phyloP scores from a whole-genome alignment of 495 filamentous ascomycete genomes.

The Neurospora hispaniola region DNA sequence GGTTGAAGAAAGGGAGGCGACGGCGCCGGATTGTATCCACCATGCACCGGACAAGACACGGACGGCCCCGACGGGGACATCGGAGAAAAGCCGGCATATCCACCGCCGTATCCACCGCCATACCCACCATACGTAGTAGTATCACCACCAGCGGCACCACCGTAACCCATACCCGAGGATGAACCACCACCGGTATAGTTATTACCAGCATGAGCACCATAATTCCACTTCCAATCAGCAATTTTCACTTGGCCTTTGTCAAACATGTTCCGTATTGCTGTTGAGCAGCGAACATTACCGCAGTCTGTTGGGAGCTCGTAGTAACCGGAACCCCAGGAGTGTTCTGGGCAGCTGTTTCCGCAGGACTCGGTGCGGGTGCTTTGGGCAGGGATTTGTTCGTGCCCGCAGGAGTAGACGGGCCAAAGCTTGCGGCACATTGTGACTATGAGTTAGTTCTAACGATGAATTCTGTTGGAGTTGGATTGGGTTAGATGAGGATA shows the following conservation, averaged over 20 bases:
- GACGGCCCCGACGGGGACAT: background rate
- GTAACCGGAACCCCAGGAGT: background rate
- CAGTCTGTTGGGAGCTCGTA: background rate
- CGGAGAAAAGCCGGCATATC: background rate
- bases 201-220: background rate
- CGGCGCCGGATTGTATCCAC: background rate
- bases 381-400: background rate
- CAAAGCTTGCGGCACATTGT: background rate
- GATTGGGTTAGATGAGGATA: background rate
- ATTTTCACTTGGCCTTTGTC: background rate
- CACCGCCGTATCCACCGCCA: background rate
- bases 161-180: background rate
- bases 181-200: background rate
- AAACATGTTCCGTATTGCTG: background rate
- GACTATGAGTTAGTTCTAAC: background rate
- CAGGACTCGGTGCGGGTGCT: background rate
- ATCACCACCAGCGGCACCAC: background rate
- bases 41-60: background rate
- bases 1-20: background rate
- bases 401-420: background rate
- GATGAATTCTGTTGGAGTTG: background rate
- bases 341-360: background rate
- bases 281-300: background rate
- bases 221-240: background rate
- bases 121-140: background rate